A percentile compares a stretch with the other conserved stretches of the same genome.
phyloP scores from a whole-genome alignment of 2,329 filamentous ascomycete species.

The Orbilia ellipsospora region DNA sequence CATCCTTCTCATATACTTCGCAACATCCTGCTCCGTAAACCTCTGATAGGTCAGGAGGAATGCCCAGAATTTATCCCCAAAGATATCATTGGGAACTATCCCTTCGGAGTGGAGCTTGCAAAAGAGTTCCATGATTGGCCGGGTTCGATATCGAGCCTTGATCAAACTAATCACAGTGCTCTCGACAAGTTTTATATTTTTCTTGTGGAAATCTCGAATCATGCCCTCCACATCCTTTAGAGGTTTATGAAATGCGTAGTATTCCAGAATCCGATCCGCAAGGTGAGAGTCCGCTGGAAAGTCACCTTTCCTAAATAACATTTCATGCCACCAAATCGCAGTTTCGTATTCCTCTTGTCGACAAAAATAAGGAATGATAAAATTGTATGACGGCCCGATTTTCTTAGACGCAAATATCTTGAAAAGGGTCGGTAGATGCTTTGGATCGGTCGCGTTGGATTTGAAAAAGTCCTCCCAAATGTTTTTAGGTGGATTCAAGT shows the following conservation, averaged over 20 bases:
- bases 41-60: conserved; percentile 50
- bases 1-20: conserved; percentile 53
- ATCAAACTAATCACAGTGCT: conserved; percentile 53
- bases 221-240: conserved; percentile 55
- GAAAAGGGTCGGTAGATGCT: conserved; percentile 24
- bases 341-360: conserved; percentile 43
- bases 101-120: conserved; percentile 45
- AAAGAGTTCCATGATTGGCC: conserved; percentile 55
- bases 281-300: conserved; percentile 52
- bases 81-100: conserved; percentile 41
- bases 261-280: conserved; percentile 56
- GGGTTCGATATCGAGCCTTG: conserved; percentile 49
- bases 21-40: conserved; percentile 51
- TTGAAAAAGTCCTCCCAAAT: conserved; percentile 53
- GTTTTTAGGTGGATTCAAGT: conserved; percentile 34
- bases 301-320: conserved; percentile 56
- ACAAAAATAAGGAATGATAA: conserved; percentile 56
- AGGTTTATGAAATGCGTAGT: conserved; percentile 55
- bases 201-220: conserved; percentile 47
- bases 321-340: conserved; percentile 57
- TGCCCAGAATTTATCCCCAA: conserved; percentile 58
- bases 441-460: conserved; percentile 13
- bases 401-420: conserved; percentile 36
- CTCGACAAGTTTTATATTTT: conserved; percentile 51
- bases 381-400: conserved; percentile 45